Evolutionary conservation across 176 grass and related monocot species (phyloP), one percentile per base, ranked within the genome.

Genomic region (Thalia dealbata): DNA sequence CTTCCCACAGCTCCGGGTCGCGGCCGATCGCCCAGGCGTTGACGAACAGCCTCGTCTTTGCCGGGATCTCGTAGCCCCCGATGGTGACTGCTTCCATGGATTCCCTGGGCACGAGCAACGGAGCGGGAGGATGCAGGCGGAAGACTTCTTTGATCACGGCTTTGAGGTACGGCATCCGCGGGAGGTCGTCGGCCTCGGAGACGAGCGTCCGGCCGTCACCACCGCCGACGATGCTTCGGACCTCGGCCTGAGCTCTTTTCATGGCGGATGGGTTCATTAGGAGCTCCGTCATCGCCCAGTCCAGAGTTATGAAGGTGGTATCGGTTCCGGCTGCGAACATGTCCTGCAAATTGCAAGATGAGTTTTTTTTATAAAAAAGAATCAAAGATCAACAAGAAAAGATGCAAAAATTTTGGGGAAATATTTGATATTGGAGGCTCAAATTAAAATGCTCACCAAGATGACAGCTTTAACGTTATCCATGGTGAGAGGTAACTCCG

Each of bases 271-370:
- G 87, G 45, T 95, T 73, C 21, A 78, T 80, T 38, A 95, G 82
- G 38, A 95, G 87, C 80, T 95, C 85, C 0, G 79, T 75, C 84
- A 89, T 95, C 60, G 77, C 73, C 87, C 87, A 96, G 63, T 91
- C 82, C 30, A 88, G 70, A n/a, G 72, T 75, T 78, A 88, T 73
- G 13, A 84, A 78, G 55, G 72, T 87, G 50, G 87, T 87, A 26
- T 85, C 84, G 1, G 79, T 83, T 35, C 84, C 91, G 5, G 84
- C 82, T 0, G 9, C n/a, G 16, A 86, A 86, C 7, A 91, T 45
- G 27, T 81, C 84, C 67, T 73, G 35, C 44, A 13, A 6, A n/a
- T n/a, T n/a, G n/a, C n/a, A n/a, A n/a, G n/a, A n/a, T n/a, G n/a
- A n/a, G n/a, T n/a, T n/a, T n/a, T n/a, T n/a, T n/a, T n/a, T n/a